phyloP scores from a whole-genome alignment of 306 rosid genomes.

The Cucumis hystrix region DNA sequence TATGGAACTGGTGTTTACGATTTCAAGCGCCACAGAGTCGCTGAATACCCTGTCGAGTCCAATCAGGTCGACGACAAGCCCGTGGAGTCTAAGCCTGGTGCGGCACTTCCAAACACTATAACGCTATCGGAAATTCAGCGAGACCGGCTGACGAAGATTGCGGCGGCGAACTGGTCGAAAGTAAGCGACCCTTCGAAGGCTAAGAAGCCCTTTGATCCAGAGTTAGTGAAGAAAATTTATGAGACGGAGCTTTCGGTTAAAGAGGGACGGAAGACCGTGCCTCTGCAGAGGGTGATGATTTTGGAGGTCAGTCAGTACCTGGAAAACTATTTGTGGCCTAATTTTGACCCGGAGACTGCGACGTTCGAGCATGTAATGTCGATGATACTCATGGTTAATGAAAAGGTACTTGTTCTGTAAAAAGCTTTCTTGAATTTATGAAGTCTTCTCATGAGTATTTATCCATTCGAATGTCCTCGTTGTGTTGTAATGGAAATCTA shows the following conservation, averaged over 20 bases:
- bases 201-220: constrained; percentile 44
- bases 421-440: neutral
- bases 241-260: constrained; percentile 50
- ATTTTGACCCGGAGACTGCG: constrained; percentile 53
- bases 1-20: constrained; percentile 77
- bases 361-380: constrained; percentile 91
- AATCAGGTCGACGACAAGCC: constrained; percentile 29
- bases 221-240: constrained; percentile 58
- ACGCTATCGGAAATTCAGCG: constrained; percentile 83
- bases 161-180: constrained; percentile 61
- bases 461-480: neutral
- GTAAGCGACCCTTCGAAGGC: constrained; percentile 19
- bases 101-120: constrained; percentile 45
- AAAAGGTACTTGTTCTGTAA: constrained; percentile 40
- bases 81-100: constrained; percentile 40
- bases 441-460: neutral
- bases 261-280: constrained; percentile 63
- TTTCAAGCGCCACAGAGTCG: constrained; percentile 88
- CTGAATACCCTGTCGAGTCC: constrained; percentile 64
- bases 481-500: neutral
- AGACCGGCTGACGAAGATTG: constrained; percentile 79
- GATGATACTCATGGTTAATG: constrained; percentile 84
- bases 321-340: constrained; percentile 81
- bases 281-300: constrained; percentile 87
- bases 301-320: constrained; percentile 90